Evolutionary conservation across 2,329 filamentous ascomycete species (phyloP).

Genomic region (Fusarium sp.): DNA sequence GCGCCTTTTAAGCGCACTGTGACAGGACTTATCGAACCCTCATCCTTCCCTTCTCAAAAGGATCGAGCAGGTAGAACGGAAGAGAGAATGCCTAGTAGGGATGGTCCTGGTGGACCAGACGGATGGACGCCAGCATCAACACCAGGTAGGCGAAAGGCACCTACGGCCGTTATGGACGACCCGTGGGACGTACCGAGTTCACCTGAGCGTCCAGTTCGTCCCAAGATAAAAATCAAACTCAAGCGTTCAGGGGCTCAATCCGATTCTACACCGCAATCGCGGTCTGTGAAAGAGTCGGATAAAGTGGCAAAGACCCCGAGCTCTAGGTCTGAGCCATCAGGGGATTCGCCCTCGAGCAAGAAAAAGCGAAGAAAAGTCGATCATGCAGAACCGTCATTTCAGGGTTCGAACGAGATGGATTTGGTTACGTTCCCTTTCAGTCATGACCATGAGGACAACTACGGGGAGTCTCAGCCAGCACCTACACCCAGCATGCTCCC

Average conservation of each 20-base stretch:
- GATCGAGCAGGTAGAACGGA: constrained; percentile 44
- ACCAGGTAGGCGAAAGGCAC: constrained; percentile 47
- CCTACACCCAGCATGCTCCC: constrained; percentile 47
- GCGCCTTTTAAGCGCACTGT: constrained; percentile 48
- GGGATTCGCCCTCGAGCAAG: constrained; percentile 13
- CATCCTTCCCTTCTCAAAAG: constrained; percentile 47
- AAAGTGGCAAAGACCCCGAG: background rate
- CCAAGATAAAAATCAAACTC: constrained; percentile 31
- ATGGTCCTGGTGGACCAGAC: constrained; percentile 25
- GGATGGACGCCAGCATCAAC: constrained; percentile 53
- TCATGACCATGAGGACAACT: constrained; percentile 29
- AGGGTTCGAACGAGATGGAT: constrained; percentile 44
- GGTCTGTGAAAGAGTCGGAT: background rate
- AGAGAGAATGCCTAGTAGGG: constrained; percentile 19
- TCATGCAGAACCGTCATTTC: constrained; percentile 21
- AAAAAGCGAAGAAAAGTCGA: constrained; percentile 45
- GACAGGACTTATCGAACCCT: constrained; percentile 46
- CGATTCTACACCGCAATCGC: background rate
- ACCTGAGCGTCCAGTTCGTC: constrained; percentile 43
- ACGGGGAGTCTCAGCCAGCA: constrained; percentile 12
- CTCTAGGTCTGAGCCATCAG: background rate
- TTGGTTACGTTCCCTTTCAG: constrained; percentile 46
- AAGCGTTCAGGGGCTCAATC: constrained; percentile 27
- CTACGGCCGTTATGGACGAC: constrained; percentile 48
- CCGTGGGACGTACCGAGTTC: constrained; percentile 62